Evolutionary conservation across 192 early-diverging fungal species (phyloP).

Genomic region (Linnemannia schmuckeri): DNA sequence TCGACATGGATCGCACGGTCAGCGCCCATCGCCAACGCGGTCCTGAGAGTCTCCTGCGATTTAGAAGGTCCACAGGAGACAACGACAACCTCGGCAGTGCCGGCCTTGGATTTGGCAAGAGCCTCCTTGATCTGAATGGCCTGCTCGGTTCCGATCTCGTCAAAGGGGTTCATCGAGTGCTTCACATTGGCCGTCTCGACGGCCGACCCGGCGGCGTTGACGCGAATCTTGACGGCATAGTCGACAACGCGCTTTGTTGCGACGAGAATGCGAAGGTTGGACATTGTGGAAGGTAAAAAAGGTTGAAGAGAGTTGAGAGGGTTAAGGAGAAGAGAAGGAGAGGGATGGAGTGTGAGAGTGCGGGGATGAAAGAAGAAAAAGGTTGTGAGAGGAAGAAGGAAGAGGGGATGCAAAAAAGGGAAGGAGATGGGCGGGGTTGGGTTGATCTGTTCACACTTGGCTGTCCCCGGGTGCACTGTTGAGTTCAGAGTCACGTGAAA

Average conservation of each 20-base stretch:
- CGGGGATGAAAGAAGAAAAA: not conserved
- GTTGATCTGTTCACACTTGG: slow-evolving; percentile 11
- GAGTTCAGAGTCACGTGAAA: slow-evolving; percentile 31
- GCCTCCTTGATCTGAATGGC: slow-evolving; percentile 94
- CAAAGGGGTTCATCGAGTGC: slow-evolving; percentile 99
- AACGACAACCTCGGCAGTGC: slow-evolving; percentile 85
- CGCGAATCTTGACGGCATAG: slow-evolving; percentile 98
- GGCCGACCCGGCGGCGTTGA: slow-evolving; percentile 85
- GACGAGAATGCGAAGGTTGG: slow-evolving; percentile 84
- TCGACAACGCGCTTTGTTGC: slow-evolving; percentile 98
- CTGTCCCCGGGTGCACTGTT: slow-evolving; percentile 29
- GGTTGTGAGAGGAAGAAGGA: slow-evolving; percentile 1
- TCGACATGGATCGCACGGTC: slow-evolving; percentile 96
- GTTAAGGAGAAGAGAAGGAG: not conserved
- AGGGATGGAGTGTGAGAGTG: not conserved
- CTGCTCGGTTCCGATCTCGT: slow-evolving; percentile 99
- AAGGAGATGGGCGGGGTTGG: slow-evolving; percentile 8
- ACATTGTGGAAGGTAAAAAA: not conserved
- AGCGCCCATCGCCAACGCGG: slow-evolving; percentile 98
- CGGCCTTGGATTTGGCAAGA: slow-evolving; percentile 62
- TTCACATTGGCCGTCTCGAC: slow-evolving; percentile 95
- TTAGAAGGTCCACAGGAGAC: slow-evolving; percentile 92
- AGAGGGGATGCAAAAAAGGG: slow-evolving; percentile 11
- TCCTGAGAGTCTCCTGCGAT: slow-evolving; percentile 91
- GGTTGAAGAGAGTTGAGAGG: not conserved